A percentile compares a stretch with the other conserved stretches of the same genome.
Evolutionary conservation across 2,329 filamentous ascomycete species (phyloP).

Genomic region (Allantophomopsis cytisporea): DNA sequence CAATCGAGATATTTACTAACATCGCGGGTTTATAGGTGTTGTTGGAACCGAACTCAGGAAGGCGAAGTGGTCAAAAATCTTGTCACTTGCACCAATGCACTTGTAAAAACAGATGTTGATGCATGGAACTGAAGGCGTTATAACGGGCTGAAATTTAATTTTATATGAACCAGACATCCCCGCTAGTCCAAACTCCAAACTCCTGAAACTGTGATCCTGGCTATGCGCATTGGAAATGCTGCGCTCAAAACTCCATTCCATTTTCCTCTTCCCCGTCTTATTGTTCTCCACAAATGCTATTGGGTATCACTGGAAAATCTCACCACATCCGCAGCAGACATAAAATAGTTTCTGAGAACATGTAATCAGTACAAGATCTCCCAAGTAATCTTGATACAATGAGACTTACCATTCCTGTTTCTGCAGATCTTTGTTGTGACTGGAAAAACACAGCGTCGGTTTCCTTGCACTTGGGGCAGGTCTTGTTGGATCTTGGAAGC

Average conservation of each 20-base stretch:
- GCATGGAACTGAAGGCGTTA: slow-evolving; percentile 7
- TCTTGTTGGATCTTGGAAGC: slow-evolving; percentile 81
- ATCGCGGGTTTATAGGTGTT: slow-evolving; percentile 38
- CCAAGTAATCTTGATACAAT: neutral
- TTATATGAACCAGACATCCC: neutral
- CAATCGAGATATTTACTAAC: neutral
- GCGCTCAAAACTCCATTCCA: slow-evolving; percentile 1
- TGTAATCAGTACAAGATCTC: slow-evolving; percentile 11
- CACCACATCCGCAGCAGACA: slow-evolving; percentile 87
- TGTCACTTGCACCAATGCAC: slow-evolving; percentile 84
- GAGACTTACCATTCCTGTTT: slow-evolving; percentile 90
- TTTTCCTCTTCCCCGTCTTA: slow-evolving; percentile 1
- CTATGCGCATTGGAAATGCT: neutral
- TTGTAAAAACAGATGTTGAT: slow-evolving; percentile 32
- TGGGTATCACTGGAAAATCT: slow-evolving; percentile 55
- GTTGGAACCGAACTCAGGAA: slow-evolving; percentile 81
- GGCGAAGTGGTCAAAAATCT: slow-evolving; percentile 96
- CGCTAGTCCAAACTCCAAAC: slow-evolving; percentile 2
- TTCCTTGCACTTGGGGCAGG: slow-evolving; percentile 74
- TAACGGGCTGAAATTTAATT: slow-evolving; percentile 6
- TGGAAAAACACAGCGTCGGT: slow-evolving; percentile 97
- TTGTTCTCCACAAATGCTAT: neutral
- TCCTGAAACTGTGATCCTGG: neutral
- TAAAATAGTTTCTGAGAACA: slow-evolving; percentile 67
- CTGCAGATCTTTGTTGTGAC: slow-evolving; percentile 89